Evolutionary conservation across 2,329 filamentous ascomycete species (phyloP).

Genomic region (Metarhizium humberi): DNA sequence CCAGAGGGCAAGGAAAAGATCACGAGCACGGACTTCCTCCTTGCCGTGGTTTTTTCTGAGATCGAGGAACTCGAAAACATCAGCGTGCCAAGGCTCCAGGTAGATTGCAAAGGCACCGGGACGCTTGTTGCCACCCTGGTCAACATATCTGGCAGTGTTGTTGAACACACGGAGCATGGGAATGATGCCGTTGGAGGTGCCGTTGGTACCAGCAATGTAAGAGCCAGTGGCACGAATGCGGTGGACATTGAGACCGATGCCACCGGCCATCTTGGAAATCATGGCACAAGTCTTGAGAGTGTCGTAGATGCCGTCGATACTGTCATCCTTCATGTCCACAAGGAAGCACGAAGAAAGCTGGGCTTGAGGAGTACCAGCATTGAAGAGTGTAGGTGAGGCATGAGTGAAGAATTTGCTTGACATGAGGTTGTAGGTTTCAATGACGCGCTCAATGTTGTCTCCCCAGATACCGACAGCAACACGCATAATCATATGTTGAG

Average conservation of each 20-base stretch:
- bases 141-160: conserved; percentile 97
- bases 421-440: conserved; percentile 99
- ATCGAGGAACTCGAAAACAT: conserved; percentile 95
- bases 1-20: conserved; percentile 96
- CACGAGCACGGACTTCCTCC: conserved; percentile 92
- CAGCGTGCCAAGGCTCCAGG: conserved; percentile 96
- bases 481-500: conserved; percentile 99
- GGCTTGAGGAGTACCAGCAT: conserved; percentile 87
- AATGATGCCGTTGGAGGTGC: conserved; percentile 92
- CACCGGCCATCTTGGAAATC: conserved; percentile 99
- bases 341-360: conserved; percentile 98
- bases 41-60: conserved; percentile 99
- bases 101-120: conserved; percentile 98
- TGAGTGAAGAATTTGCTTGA: conserved; percentile 98
- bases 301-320: conserved; percentile 98
- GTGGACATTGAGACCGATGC: conserved; percentile 94
- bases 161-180: conserved; percentile 99
- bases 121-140: conserved; percentile 98
- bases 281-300: conserved; percentile 98
- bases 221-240: conserved; percentile 95
- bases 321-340: conserved; percentile 99
- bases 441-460: conserved; percentile 84
- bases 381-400: conserved; percentile 95
- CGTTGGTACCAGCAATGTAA: conserved; percentile 97
- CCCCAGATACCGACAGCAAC: conserved; percentile 95